These are phyloP conservation scores for Auricularia sp. DNA, from an alignment of 768 basidiomycete species.

Conservation along the genomic window DNA sequence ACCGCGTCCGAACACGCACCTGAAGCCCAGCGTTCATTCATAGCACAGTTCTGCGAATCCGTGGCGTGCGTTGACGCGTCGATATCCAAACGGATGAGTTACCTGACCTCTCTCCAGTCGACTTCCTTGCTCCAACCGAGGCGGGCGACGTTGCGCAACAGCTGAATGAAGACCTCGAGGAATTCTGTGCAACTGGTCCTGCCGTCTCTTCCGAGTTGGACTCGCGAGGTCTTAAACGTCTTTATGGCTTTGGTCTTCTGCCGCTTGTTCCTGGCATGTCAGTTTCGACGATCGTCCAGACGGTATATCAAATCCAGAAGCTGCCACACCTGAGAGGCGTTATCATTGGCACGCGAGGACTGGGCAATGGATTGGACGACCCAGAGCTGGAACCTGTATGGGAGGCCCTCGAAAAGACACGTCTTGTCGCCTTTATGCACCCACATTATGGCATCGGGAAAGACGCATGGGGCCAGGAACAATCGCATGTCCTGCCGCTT, in stretches of 20 bases:
- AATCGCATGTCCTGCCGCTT: constrained; percentile 81
- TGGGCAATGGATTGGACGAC: constrained; percentile 78
- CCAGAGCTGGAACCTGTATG: constrained; percentile 69
- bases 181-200: constrained; percentile 65
- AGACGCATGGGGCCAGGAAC: constrained; percentile 67
- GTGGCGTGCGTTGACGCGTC: constrained; percentile 35
- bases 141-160: constrained; percentile 58
- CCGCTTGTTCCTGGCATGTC: constrained; percentile 66
- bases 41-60: constrained; percentile 68
- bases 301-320: constrained; percentile 53
- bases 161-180: constrained; percentile 68
- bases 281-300: constrained; percentile 45
- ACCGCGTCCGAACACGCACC: background rate
- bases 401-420: constrained; percentile 60
- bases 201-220: constrained; percentile 20
- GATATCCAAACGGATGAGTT: background rate
- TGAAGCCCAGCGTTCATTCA: background rate
- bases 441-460: constrained; percentile 77
- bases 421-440: constrained; percentile 73
- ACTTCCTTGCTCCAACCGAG: constrained; percentile 63
- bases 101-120: constrained; percentile 26
- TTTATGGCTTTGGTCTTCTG: constrained; percentile 79
- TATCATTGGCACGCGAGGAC: constrained; percentile 73
- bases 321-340: constrained; percentile 63
- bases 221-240: constrained; percentile 37